Percentiles rank a stretch among this genome's conserved stretches.
phyloP scores from a whole-genome alignment of 2,329 filamentous ascomycete species.

The Neobulgaria alba region DNA sequence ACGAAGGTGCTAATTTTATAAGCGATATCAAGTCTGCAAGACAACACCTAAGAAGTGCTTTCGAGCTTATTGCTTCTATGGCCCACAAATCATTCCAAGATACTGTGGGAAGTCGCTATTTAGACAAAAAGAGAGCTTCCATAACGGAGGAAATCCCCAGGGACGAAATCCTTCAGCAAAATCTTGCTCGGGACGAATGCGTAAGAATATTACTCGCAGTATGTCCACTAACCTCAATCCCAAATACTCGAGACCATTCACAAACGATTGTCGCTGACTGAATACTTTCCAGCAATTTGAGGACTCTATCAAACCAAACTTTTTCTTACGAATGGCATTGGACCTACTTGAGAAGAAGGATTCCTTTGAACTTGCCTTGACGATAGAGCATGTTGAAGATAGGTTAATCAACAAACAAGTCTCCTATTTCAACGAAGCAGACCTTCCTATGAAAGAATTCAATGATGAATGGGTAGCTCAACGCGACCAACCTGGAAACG shows the following conservation, averaged over 20 bases:
- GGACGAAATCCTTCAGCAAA: too few species aligned
- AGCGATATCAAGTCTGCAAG: not conserved
- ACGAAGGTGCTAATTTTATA: not conserved
- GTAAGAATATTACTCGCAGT: not conserved
- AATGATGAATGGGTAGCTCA: not conserved
- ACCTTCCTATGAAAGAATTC: not conserved
- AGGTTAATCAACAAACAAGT: slow-evolving; percentile 5
- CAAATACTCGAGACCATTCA: too few species aligned
- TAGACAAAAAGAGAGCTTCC: too few species aligned
- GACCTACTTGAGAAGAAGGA: slow-evolving; percentile 2
- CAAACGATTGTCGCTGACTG: too few species aligned
- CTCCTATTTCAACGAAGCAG: too few species aligned
- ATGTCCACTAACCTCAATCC: too few species aligned
- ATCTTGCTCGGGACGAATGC: too few species aligned
- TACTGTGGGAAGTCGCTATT: too few species aligned
- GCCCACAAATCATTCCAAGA: not conserved
- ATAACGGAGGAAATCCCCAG: too few species aligned
- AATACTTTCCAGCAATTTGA: too few species aligned
- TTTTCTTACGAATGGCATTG: too few species aligned
- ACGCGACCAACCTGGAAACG: not conserved
- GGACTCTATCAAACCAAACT: too few species aligned
- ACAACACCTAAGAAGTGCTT: not conserved
- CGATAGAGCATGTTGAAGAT: slow-evolving; percentile 7
- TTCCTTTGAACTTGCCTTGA: slow-evolving; percentile 1
- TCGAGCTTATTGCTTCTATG: not conserved